These are phyloP conservation scores for Agrocybe praecox DNA, from an alignment of 768 basidiomycete genomes.

Conservation along the genomic window DNA sequence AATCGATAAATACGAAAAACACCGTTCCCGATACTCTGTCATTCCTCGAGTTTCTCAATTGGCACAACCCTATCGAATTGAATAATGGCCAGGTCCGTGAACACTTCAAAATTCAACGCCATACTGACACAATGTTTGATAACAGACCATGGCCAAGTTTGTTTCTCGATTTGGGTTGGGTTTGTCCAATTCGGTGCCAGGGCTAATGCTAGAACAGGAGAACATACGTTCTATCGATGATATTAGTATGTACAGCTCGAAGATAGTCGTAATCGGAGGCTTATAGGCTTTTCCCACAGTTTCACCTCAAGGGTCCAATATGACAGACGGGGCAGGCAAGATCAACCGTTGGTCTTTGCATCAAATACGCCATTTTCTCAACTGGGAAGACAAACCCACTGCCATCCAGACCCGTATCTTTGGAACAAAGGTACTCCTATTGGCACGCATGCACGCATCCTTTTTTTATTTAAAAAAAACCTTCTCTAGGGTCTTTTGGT, in stretches of 20 bases:
- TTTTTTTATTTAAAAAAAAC: neutral
- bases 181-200: constrained; percentile 66
- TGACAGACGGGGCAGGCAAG: constrained; percentile 61
- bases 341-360: constrained; percentile 41
- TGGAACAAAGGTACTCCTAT: constrained; percentile 44
- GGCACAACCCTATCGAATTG: constrained; percentile 51
- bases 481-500: constrained; percentile 39
- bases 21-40: constrained; percentile 30
- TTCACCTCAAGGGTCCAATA: constrained; percentile 35
- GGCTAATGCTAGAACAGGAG: constrained; percentile 36
- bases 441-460: neutral
- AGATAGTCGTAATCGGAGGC: neutral
- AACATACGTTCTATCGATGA: constrained; percentile 47
- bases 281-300: constrained; percentile 17
- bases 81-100: constrained; percentile 53
- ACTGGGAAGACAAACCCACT: constrained; percentile 41
- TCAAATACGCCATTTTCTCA: constrained; percentile 31
- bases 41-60: constrained; percentile 51
- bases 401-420: constrained; percentile 53
- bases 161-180: constrained; percentile 62
- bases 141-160: constrained; percentile 67
- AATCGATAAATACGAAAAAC: constrained; percentile 13
- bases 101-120: neutral
- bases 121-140: neutral
- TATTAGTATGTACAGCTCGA: constrained; percentile 39